phyloP scores from a whole-genome alignment of 139 green algal genomes.

The Chlorella sp. region DNA sequence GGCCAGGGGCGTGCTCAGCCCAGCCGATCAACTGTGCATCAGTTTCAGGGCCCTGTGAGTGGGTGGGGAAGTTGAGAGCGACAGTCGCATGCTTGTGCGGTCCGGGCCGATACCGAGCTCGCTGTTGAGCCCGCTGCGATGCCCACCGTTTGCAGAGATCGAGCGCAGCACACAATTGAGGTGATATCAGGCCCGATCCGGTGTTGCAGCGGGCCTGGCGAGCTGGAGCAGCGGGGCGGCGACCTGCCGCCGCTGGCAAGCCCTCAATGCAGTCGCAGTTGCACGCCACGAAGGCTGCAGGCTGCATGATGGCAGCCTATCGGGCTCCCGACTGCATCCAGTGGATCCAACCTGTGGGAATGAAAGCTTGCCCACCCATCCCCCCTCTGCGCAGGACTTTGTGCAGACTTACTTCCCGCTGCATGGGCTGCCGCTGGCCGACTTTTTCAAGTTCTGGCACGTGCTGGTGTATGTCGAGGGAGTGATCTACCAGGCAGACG shows the following conservation, averaged over 20 bases:
- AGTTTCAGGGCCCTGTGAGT: constrained; percentile 20
- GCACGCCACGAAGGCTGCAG: no score
- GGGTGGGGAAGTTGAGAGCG: background rate
- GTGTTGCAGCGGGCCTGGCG: no score
- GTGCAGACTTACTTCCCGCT: constrained; percentile 73
- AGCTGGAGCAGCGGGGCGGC: no score
- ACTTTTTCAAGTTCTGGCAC: constrained; percentile 66
- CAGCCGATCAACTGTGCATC: background rate
- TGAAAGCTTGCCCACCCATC: no score
- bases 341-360: no score
- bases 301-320: no score
- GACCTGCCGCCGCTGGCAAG: no score
- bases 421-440: constrained; percentile 50
- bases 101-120: no score
- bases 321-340: no score
- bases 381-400: constrained; percentile 57
- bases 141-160: constrained; percentile 47
- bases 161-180: constrained; percentile 70
- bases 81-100: no score
- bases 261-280: no score
- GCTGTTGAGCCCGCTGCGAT: no score
- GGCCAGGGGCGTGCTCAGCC: background rate
- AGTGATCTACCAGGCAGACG: constrained; percentile 78
- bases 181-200: background rate
- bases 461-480: constrained; percentile 75